Evolutionary conservation across 345 rosid genomes (phyloP), one percentile per base, ranked within the genome.

Genomic region (Citrus inodora): DNA sequence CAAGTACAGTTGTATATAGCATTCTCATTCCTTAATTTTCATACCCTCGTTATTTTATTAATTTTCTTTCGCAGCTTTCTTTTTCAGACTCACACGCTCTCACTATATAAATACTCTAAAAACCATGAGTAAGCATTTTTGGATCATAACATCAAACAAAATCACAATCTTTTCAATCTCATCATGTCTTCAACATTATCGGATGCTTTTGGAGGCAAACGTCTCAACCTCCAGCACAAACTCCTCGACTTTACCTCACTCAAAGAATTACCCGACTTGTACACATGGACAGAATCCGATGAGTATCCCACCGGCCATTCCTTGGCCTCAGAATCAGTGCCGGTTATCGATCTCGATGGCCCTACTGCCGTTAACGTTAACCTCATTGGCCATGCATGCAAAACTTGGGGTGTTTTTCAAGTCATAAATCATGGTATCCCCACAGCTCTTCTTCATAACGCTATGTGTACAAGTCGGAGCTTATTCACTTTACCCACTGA

Each of bases 361-460:
- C 88, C 87, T 21, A 76, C 88, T 80, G 90, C 85, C 46, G 68
- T 88, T 30, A 75, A 42, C 51, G 4, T 11, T 42, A 73, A 74
- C 74, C 86, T 78, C 6, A 81, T 94, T 19, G 92, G 93, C n/a
- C 85, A 80, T 78, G 96, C 98, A 73, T 95, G 98, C 87, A 84
- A 84, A 38, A 86, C 83, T 5, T 93, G 99, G 99, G 98, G 99
- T 0, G 93, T 76, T 13, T 88, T 91, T 79, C 98, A 93, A 75
- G 84, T 93, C 70, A 86, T 37, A 14, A 93, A 91, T 88, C 98
- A 95, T 56, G 97, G 93, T 9, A 78, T 95, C 30, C 88, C 98
- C 27, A 60, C 75, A 19, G 65, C 53, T 8, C 89, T 92, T 19
- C 86, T 93, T 6, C 76, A 89, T 5, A 80, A 79, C 74, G 74